These are phyloP conservation scores for Nymphaea thermarum DNA, from an alignment of 164 flowering plant genomes.

Conservation along the genomic window DNA sequence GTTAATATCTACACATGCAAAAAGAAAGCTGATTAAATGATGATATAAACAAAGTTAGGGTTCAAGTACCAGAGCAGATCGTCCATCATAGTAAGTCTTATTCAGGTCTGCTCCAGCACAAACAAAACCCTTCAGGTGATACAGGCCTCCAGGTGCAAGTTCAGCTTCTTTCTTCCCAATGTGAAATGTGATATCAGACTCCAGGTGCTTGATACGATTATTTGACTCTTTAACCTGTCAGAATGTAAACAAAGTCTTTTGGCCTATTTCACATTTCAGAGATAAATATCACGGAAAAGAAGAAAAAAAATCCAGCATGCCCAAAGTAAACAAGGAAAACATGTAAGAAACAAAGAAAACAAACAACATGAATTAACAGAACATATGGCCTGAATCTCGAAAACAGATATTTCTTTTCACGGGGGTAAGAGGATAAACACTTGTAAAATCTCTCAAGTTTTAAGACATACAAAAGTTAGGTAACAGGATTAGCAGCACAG, in stretches of 20 bases:
- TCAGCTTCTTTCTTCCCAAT: constrained; percentile 82
- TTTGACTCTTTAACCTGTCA: constrained; percentile 64
- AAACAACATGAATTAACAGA: too few relatives aligned
- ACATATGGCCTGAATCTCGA: too few relatives aligned
- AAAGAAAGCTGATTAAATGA: neutral
- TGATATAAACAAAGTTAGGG: constrained; percentile 1
- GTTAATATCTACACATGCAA: neutral
- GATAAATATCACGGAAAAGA: too few relatives aligned
- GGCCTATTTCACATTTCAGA: too few relatives aligned
- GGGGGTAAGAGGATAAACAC: too few relatives aligned
- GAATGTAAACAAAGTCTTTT: neutral
- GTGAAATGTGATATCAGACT: constrained; percentile 65
- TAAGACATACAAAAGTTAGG: too few relatives aligned
- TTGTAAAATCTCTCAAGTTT: too few relatives aligned
- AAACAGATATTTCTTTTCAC: too few relatives aligned
- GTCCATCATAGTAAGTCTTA: constrained; percentile 81
- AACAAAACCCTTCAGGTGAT: constrained; percentile 57
- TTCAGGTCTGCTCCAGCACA: constrained; percentile 87
- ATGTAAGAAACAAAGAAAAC: too few relatives aligned
- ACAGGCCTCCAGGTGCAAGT: constrained; percentile 75
- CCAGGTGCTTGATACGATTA: constrained; percentile 55
- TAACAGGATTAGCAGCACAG: too few relatives aligned
- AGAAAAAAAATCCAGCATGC: too few relatives aligned
- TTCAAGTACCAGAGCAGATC: constrained; percentile 74
- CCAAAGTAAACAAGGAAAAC: too few relatives aligned